Evolutionary conservation across 1,139 yeast species (phyloP).

Genomic region (Protomyces pachydermus): DNA sequence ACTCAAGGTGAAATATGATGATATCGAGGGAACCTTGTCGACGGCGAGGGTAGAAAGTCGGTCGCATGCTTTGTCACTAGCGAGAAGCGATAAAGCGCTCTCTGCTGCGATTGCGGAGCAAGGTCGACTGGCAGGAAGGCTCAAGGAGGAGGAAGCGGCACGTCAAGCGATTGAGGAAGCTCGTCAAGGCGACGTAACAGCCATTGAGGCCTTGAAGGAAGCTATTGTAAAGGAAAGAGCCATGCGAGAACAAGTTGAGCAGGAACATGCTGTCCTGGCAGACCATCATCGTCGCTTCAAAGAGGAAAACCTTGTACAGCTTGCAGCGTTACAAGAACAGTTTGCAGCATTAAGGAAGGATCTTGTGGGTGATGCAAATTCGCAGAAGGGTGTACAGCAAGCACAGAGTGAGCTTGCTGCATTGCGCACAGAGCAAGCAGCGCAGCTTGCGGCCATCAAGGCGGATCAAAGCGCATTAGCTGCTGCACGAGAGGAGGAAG

Average conservation of each 20-base stretch:
- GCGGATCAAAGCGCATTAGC: neutral
- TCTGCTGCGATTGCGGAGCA: slow-evolving; percentile 4
- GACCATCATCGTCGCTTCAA: slow-evolving; percentile 1
- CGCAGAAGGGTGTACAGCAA: neutral
- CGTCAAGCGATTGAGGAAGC: neutral
- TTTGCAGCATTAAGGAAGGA: neutral
- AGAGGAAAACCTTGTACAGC: neutral
- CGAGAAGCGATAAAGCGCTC: slow-evolving; percentile 16
- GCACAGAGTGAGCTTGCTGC: neutral
- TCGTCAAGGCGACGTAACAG: neutral
- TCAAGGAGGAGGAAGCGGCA: neutral
- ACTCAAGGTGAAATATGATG: slow-evolving; percentile 5
- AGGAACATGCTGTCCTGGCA: slow-evolving; percentile 1
- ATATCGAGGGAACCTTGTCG: slow-evolving; percentile 18
- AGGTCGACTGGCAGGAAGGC: neutral
- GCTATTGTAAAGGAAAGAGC: neutral
- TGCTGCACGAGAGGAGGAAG: slow-evolving; percentile 7
- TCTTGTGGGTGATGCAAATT: neutral
- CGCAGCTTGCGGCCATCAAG: neutral
- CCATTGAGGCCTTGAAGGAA: neutral
- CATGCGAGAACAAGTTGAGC: neutral
- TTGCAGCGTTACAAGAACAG: neutral
- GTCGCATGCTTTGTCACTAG: neutral
- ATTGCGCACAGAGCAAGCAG: neutral
- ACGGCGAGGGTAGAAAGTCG: slow-evolving; percentile 13